Evolutionary conservation across 768 basidiomycete genomes (phyloP).

Genomic region (Paxillus involutus): DNA sequence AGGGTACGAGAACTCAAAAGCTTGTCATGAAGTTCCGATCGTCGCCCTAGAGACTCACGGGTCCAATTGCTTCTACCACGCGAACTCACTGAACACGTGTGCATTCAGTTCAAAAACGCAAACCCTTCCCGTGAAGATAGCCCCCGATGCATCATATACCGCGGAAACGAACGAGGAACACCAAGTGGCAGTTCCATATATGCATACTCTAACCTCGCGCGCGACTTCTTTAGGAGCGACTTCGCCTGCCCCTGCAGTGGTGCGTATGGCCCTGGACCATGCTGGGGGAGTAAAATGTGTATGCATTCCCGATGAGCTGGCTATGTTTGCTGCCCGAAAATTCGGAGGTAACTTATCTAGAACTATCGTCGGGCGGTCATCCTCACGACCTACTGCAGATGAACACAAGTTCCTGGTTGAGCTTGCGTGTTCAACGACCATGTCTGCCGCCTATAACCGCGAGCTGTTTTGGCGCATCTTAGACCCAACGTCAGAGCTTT

Average conservation of each 20-base stretch:
- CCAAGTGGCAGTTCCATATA: slow-evolving; percentile 55
- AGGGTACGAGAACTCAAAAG: background rate
- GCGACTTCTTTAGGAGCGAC: slow-evolving; percentile 77
- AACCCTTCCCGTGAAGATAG: slow-evolving; percentile 27
- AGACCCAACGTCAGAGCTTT: slow-evolving; percentile 22
- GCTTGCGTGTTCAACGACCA: slow-evolving; percentile 69
- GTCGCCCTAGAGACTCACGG: slow-evolving; percentile 71
- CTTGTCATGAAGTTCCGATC: slow-evolving; percentile 52
- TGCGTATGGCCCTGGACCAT: slow-evolving; percentile 65
- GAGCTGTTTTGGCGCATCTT: slow-evolving; percentile 48
- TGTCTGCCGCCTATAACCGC: slow-evolving; percentile 63
- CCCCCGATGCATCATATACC: slow-evolving; percentile 35
- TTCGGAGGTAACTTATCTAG: slow-evolving; percentile 54
- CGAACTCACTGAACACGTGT: slow-evolving; percentile 55
- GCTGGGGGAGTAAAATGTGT: slow-evolving; percentile 56
- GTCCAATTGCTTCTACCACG: slow-evolving; percentile 72
- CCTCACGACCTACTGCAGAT: slow-evolving; percentile 38
- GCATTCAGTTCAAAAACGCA: slow-evolving; percentile 34
- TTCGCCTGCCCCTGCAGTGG: slow-evolving; percentile 56
- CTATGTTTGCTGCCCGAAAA: slow-evolving; percentile 55
- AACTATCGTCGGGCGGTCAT: background rate
- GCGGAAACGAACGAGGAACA: slow-evolving; percentile 42
- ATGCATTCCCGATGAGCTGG: slow-evolving; percentile 65
- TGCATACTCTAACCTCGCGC: slow-evolving; percentile 55
- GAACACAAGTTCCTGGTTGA: slow-evolving; percentile 78